These are phyloP conservation scores for Polyporus arcularius DNA, from an alignment of 768 basidiomycete genomes.

Conservation along the genomic window DNA sequence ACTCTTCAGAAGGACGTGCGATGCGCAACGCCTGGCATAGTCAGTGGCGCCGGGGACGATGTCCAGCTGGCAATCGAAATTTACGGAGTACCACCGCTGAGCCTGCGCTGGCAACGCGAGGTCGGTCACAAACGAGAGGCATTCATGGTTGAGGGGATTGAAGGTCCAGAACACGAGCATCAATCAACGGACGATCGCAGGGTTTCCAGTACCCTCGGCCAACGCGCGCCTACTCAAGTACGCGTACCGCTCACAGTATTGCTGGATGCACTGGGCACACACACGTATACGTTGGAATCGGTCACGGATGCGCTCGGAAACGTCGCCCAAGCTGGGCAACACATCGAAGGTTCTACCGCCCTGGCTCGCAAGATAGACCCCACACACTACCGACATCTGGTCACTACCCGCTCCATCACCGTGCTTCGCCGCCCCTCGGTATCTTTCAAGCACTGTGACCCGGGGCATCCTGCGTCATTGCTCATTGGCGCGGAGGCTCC, in stretches of 20 bases:
- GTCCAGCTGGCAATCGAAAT: slow-evolving; percentile 63
- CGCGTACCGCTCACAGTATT: slow-evolving; percentile 69
- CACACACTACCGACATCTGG: neutral
- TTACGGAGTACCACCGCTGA: slow-evolving; percentile 74
- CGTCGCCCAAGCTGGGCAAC: slow-evolving; percentile 39
- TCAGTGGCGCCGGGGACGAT: slow-evolving; percentile 53
- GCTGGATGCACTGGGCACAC: slow-evolving; percentile 62
- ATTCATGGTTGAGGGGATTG: slow-evolving; percentile 84
- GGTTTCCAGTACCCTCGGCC: slow-evolving; percentile 22
- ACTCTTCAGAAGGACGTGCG: slow-evolving; percentile 51
- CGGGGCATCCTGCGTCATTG: slow-evolving; percentile 68
- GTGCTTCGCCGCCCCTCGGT: slow-evolving; percentile 73
- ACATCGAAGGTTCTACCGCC: slow-evolving; percentile 24
- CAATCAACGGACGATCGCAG: slow-evolving; percentile 24
- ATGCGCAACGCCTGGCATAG: slow-evolving; percentile 46
- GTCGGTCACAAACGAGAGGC: slow-evolving; percentile 66
- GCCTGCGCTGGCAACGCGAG: slow-evolving; percentile 74
- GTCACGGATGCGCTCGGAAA: slow-evolving; percentile 87
- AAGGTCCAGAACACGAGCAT: slow-evolving; percentile 48
- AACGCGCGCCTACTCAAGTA: slow-evolving; percentile 52
- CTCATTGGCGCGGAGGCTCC: slow-evolving; percentile 68
- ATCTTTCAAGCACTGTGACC: slow-evolving; percentile 73
- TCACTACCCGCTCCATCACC: slow-evolving; percentile 51
- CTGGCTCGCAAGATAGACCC: slow-evolving; percentile 32
- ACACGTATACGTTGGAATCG: slow-evolving; percentile 76